A percentile compares a stretch with the other conserved stretches of the same genome.
These are phyloP conservation scores for Cenococcum geophilum DNA, from an alignment of 495 filamentous ascomycete genomes.

Conservation along the genomic window DNA sequence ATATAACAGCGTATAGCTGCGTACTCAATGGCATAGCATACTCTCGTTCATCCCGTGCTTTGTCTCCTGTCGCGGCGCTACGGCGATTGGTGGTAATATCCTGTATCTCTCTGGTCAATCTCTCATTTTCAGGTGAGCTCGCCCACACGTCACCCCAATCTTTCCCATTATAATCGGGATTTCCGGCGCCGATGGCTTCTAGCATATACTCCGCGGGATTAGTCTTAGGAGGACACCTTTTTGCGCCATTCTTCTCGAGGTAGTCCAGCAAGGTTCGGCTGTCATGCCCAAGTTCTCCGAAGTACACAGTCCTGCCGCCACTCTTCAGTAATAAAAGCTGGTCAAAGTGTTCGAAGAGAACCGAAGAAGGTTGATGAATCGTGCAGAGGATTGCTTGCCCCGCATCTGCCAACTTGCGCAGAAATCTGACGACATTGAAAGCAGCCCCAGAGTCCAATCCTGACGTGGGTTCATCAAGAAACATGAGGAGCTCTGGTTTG, in stretches of 20 bases:
- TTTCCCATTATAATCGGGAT: constrained; percentile 55
- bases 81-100: constrained; percentile 24
- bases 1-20: constrained; percentile 28
- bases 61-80: constrained; percentile 6
- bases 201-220: constrained; percentile 70
- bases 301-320: constrained; percentile 68
- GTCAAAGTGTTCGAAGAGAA: constrained; percentile 71
- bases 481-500: constrained; percentile 63
- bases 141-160: constrained; percentile 59
- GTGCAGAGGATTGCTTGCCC: constrained; percentile 68
- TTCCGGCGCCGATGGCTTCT: constrained; percentile 58
- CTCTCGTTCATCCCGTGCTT: constrained; percentile 27
- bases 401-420: constrained; percentile 57
- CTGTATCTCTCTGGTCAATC: constrained; percentile 29
- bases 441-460: constrained; percentile 61
- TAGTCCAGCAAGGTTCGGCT: constrained; percentile 54
- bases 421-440: constrained; percentile 58
- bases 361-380: constrained; percentile 70
- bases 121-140: constrained; percentile 41
- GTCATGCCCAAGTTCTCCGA: constrained; percentile 55
- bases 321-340: constrained; percentile 59
- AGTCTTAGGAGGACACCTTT: constrained; percentile 48
- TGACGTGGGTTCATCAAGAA: constrained; percentile 73
- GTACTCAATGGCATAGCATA: constrained; percentile 30
- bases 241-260: constrained; percentile 58